Base-by-base conservation (phyloP, 345 rosid genomes). In the Barbarea vulgaris region DNA sequence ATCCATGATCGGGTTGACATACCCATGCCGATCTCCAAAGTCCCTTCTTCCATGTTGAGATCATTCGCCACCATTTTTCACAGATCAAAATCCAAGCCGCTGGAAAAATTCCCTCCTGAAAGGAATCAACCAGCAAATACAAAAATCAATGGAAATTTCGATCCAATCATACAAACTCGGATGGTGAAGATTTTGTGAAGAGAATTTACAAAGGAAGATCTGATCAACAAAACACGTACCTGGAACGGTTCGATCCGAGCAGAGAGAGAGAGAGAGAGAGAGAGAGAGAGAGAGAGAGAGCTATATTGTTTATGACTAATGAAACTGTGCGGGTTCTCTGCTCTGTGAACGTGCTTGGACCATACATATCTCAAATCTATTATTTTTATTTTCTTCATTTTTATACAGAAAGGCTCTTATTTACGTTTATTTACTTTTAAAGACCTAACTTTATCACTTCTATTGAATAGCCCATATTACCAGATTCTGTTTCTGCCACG, bases 11-110 rank as follows among this genome's bases (percentile, higher is more conserved):
- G 17, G 25, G n/a, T n/a, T 13, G 53, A 63, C 87, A 58, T 69
- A 88, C 97, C 96, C 91, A 91, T 88, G 76, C 93, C 96, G 72
- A 91, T 81, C 86, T 88, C 91, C 6, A 88, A 84, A 18, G 88
- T 79, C 51, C 85, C 92, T 69, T 83, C 87, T 76, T 86, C 93
- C 87, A 83, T 72, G 33, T 83, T 84, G 42, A 17, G 21, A 70
- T 54, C 79, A 75, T 84, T 83, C 60, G 55, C 73, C 34, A 83
- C 91, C 93, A 90, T 90, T 77, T 77, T 67, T 60, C 78, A 64
- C 74, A 57, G 65, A 70, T 55, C 64, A 17, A 55, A 53, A 12
- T 0, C 33, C 54, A 25, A 25, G 18, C 44, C 28, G 14, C 17
- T 21, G 19, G 36, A 34, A 14, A 44, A 63, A n/a, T n/a, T 21